A percentile compares a stretch with the other conserved stretches of the same genome.
These are phyloP conservation scores for Lantana camara DNA, from an alignment of 257 asterid genomes.

Conservation along the genomic window DNA sequence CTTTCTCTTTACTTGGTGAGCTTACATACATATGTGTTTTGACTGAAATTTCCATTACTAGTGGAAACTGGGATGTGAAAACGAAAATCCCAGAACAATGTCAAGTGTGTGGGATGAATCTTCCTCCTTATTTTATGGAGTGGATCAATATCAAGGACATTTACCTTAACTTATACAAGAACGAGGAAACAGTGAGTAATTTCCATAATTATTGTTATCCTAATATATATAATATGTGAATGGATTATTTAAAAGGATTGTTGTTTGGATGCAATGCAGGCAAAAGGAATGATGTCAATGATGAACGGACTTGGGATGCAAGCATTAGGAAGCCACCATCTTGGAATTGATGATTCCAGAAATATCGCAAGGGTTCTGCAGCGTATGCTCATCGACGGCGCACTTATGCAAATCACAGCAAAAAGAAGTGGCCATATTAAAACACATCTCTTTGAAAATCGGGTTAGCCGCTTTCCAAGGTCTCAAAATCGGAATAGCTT, in stretches of 20 bases:
- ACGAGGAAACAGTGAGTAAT: conserved; percentile 83
- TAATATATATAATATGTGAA: no score
- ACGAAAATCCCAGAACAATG: conserved; percentile 93
- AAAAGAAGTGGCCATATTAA: conserved; percentile 48
- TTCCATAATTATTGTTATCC: no score
- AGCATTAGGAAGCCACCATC: conserved; percentile 82
- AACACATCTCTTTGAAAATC: conserved; percentile 59
- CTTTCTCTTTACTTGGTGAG: no score
- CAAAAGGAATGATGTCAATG: conserved; percentile 91
- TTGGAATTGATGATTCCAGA: conserved; percentile 86
- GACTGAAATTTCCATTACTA: conserved; percentile 36
- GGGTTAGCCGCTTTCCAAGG: no score
- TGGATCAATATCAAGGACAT: conserved; percentile 96
- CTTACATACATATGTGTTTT: conserved; percentile 16
- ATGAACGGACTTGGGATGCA: conserved; percentile 72
- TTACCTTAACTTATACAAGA: conserved; percentile 79
- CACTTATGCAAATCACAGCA: conserved; percentile 77
- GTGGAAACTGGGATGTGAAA: conserved; percentile 98
- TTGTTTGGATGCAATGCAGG: conserved; percentile 49
- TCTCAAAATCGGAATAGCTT: no score
- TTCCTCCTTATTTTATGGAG: conserved; percentile 84
- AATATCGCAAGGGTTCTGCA: conserved; percentile 80
- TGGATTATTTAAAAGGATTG: neutral
- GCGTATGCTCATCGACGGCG: conserved; percentile 82
- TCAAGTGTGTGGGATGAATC: conserved; percentile 57